Base-by-base conservation (phyloP, 148 eudicot genomes). In the Nyssa sinensis region DNA sequence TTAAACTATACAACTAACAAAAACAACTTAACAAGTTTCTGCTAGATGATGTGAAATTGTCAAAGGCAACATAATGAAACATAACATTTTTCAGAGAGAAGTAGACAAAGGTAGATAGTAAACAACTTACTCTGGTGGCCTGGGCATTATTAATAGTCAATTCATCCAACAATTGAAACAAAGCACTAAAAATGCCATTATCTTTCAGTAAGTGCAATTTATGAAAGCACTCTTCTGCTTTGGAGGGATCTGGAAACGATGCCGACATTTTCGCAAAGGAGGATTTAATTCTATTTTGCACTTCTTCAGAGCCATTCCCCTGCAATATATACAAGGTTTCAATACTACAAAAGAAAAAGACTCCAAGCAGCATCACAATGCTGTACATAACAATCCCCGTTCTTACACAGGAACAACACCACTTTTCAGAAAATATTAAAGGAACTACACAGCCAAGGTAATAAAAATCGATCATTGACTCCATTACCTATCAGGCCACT, bases 201-300 rank as follows among this genome's bases (percentile, higher is more conserved):
- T 90, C 97, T 75, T 88, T 85, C 37, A 81, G 28, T 72, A 29
- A 66, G 60, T 86, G 68, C 76, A 95, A 79, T 77, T 75, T 78
- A 77, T 66, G 68, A 79, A 91, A 89, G 74, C 81, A 81, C 68
- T 87, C 90, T 81, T 89, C 86, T 69, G 87, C 91, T 83, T 93
- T 87, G 65, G 70, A 74, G 74, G 93, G 79, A 84, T 85, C 88
- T 49, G 85, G 86, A 78, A 89, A 95, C 64, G 77, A 80, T 69
- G 85, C 79, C 29, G 97, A 85, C 87, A 95, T 85, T 71, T 85
- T 89, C 35, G 72, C 68, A 69, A 88, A 69, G 64, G 81, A 71
- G 28, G 72, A 62, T 77, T 78, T 82, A 59, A 88, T 77, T 72
- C 82, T 84, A 75, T 34, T 64, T 73, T 81, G 72, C 73, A 84